These are phyloP conservation scores for Coemansia sp. DNA, from an alignment of 192 early-diverging fungal species.

Conservation along the genomic window DNA sequence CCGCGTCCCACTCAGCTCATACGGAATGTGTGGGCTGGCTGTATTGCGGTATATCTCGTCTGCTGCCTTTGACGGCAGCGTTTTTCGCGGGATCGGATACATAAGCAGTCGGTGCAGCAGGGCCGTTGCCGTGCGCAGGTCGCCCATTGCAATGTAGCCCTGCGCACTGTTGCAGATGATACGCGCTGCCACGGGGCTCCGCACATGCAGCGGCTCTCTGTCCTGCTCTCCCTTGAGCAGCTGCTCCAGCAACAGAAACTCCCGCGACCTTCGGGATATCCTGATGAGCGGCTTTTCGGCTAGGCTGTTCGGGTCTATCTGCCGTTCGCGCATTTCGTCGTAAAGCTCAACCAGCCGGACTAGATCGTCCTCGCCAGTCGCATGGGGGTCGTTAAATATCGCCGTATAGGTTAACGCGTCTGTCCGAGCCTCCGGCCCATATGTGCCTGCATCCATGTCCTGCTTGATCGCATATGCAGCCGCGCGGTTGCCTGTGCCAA, in stretches of 20 bases:
- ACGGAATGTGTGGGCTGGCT: too few species aligned
- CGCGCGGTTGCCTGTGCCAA: constrained; percentile 12
- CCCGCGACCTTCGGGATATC: constrained; percentile 6
- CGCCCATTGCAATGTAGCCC: constrained; percentile 15
- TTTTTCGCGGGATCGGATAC: constrained; percentile 28
- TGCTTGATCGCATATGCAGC: constrained; percentile 22
- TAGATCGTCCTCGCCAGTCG: constrained; percentile 9
- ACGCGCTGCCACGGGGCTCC: constrained; percentile 19
- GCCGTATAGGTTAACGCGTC: constrained; percentile 35
- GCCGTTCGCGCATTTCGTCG: constrained; percentile 32
- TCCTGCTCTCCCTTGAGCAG: constrained; percentile 11
- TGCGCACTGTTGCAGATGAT: constrained; percentile 16
- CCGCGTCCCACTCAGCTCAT: constrained; percentile 14
- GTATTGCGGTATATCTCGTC: too few species aligned
- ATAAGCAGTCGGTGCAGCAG: constrained; percentile 25
- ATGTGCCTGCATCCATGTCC: constrained; percentile 16
- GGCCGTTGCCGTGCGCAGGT: constrained; percentile 1
- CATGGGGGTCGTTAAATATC: constrained; percentile 26
- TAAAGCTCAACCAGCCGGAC: constrained; percentile 13
- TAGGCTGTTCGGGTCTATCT: constrained; percentile 17
- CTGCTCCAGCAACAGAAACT: constrained; percentile 11
- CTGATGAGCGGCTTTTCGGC: constrained; percentile 26
- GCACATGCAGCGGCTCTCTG: not conserved
- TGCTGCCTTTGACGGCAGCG: not conserved
- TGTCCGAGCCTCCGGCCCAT: constrained; percentile 4